Evolutionary conservation across 2,329 filamentous ascomycete species (phyloP), one percentile per base, ranked within the genome.

Genomic region (Penicillium rolfsii): DNA sequence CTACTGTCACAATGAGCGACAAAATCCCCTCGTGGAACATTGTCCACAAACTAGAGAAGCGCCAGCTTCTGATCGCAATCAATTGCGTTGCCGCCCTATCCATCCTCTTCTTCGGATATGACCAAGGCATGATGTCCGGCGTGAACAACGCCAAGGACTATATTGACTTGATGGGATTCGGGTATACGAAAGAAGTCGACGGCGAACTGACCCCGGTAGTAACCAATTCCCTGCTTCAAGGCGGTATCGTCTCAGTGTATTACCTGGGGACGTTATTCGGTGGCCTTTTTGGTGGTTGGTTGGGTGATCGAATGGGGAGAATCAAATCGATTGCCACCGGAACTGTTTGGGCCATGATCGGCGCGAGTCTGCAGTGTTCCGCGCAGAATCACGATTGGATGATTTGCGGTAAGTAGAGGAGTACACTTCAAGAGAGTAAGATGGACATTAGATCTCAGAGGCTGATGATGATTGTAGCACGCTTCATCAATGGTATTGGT

Each of bases 61-160:
- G 78, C 19, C 73, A 75, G 45, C 80, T 89, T 61, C 81, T 88
- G 58, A 80, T 87, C 59, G 83, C 83, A 40, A 84, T 90, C 74
- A 89, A 89, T 71, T 82, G 81, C 52, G 78, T 89, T 14, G 87
- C 87, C 1, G 87, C 81, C 1, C 73, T 90, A 14, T 88, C 86
- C 14, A 90, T 89, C 64, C 87, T 89, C 73, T 89, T 90, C 79
- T 89, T 89, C 67, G 87, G 80, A 54, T 81, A 88, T 83, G 86
- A 81, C 53, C 79, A 81, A 61, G 78, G 79, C 35, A 79, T 83
- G 76, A 83, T 83, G 81, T 84, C 84, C 19, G 88, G 88, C 58
- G 87, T 90, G 12, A 90, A 90, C 74, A 87, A 85, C 50, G 81
- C 86, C 41, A 82, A 83, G 53, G 76, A 89, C 71, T 91, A 90